Percentiles rank a stretch among this genome's conserved stretches.
These are phyloP conservation scores for Cornus kousa DNA, from an alignment of 148 eudicot species.

Conservation along the genomic window DNA sequence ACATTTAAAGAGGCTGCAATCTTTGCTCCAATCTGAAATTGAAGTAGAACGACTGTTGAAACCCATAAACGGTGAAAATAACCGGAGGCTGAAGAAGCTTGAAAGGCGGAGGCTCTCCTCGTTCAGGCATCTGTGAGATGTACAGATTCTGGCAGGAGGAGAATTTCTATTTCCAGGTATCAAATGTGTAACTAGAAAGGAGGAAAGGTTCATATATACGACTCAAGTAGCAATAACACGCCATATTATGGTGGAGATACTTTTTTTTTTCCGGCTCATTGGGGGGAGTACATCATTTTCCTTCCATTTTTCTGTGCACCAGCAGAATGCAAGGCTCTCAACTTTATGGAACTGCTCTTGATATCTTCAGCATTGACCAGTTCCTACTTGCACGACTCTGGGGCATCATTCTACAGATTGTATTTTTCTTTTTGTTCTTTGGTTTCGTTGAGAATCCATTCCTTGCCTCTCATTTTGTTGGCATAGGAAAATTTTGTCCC, in stretches of 20 bases:
- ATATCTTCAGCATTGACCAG: background rate
- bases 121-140: background rate
- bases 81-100: slow-evolving; percentile 41
- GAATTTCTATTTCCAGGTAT: background rate
- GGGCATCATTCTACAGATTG: background rate
- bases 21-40: slow-evolving; percentile 50
- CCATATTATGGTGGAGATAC: slow-evolving; percentile 5
- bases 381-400: slow-evolving; percentile 1
- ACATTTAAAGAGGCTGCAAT: slow-evolving; percentile 59
- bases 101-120: slow-evolving; percentile 27
- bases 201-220: background rate
- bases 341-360: background rate
- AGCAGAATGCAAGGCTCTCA: background rate
- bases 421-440: background rate
- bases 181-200: background rate
- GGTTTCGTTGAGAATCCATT: background rate
- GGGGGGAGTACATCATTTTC: background rate
- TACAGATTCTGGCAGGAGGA: background rate
- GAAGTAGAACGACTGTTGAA: slow-evolving; percentile 49
- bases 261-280: slow-evolving; percentile 12
- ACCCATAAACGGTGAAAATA: slow-evolving; percentile 42
- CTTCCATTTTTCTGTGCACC: background rate
- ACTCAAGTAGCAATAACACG: background rate
- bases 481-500: background rate
- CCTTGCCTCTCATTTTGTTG: background rate